Evolutionary conservation across 1,139 yeast genomes (phyloP).

Genomic region (Zygosaccharomyces pseudobailii): DNA sequence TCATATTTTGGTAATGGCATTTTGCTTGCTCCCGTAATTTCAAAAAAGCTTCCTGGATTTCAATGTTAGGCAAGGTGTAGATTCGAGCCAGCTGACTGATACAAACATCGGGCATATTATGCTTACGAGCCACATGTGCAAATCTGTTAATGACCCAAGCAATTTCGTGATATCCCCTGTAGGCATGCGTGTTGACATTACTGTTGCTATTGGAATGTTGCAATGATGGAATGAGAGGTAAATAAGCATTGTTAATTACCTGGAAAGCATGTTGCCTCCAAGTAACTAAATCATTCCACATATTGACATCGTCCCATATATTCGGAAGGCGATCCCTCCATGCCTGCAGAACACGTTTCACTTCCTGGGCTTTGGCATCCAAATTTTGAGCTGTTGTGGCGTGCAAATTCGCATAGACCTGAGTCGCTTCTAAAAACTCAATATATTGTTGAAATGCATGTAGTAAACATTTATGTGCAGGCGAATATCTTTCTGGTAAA

Average conservation of each 20-base stretch:
- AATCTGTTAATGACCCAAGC: slow-evolving; percentile 98
- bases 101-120: slow-evolving; percentile 95
- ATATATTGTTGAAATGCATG: slow-evolving; percentile 97
- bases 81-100: slow-evolving; percentile 88
- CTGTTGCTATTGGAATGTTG: slow-evolving; percentile 68
- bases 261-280: slow-evolving; percentile 99
- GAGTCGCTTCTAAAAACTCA: slow-evolving; percentile 96
- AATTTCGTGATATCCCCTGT: slow-evolving; percentile 96
- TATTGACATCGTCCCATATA: slow-evolving; percentile 92
- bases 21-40: slow-evolving; percentile 96
- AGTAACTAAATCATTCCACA: slow-evolving; percentile 96
- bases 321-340: slow-evolving; percentile 98
- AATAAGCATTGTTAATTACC: slow-evolving; percentile 89
- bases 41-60: slow-evolving; percentile 95
- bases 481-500: slow-evolving; percentile 70
- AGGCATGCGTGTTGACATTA: slow-evolving; percentile 86
- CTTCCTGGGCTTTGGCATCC: slow-evolving; percentile 88
- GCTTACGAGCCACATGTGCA: slow-evolving; percentile 97
- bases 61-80: slow-evolving; percentile 93
- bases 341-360: slow-evolving; percentile 89
- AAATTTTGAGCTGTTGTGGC: slow-evolving; percentile 89
- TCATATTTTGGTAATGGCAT: slow-evolving; percentile 86
- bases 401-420: slow-evolving; percentile 82
- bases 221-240: slow-evolving; percentile 85
- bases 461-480: slow-evolving; percentile 83